Conservation (phyloP, 345 rosid genomes). For the Firmiana major region DNA sequence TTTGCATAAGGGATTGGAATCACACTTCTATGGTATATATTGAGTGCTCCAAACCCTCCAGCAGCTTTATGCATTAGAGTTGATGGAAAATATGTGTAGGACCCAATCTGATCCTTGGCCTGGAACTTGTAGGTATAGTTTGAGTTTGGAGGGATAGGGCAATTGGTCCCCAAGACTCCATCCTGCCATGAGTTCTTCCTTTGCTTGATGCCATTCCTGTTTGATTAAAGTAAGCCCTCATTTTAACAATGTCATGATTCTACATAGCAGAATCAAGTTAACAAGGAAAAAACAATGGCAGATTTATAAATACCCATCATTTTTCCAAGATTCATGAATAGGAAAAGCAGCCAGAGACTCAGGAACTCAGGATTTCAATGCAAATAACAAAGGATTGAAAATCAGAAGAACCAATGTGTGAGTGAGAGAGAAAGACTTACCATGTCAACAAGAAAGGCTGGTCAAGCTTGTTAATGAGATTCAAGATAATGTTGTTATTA, state of each 20-base stretch:
- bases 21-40: slow-evolving; percentile 53
- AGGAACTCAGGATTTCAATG: neutral
- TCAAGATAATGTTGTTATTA: slow-evolving; percentile 83
- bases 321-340: neutral
- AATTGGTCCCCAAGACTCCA: slow-evolving; percentile 79
- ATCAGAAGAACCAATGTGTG: neutral
- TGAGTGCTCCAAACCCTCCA: slow-evolving; percentile 79
- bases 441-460: slow-evolving; percentile 93
- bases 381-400: neutral
- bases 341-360: neutral
- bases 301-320: neutral
- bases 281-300: neutral
- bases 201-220: slow-evolving; percentile 85
- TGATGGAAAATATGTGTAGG: slow-evolving; percentile 80
- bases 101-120: slow-evolving; percentile 89
- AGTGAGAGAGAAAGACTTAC: slow-evolving; percentile 28
- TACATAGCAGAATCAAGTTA: neutral
- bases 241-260: slow-evolving; percentile 7
- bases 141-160: slow-evolving; percentile 77
- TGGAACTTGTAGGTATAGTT: slow-evolving; percentile 84
- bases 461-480: slow-evolving; percentile 89
- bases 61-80: slow-evolving; percentile 75
- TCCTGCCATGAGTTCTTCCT: slow-evolving; percentile 94
- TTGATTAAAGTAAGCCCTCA: neutral
- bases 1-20: slow-evolving; percentile 71